These are phyloP conservation scores for Eutrema yunnanense DNA, from an alignment of 345 rosid species.

Conservation along the genomic window DNA sequence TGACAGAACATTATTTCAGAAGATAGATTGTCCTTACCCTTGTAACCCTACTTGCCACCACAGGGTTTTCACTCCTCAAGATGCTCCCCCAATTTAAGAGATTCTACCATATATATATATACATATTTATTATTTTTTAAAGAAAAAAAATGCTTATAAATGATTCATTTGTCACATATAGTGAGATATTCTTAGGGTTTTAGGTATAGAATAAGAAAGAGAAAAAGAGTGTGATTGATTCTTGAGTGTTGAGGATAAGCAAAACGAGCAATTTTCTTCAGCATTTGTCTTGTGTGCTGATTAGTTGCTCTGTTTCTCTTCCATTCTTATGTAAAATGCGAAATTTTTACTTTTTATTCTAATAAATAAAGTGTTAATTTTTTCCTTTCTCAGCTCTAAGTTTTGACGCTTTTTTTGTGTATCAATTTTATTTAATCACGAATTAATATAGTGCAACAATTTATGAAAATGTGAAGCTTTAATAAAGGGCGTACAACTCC, in stretches of 20 bases:
- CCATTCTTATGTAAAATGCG: conserved; percentile 11
- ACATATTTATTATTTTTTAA: conserved; percentile 13
- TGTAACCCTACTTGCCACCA: conserved; percentile 91
- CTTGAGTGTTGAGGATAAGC: conserved; percentile 36
- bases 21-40: conserved; percentile 90
- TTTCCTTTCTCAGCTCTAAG: not conserved
- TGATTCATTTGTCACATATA: conserved; percentile 25
- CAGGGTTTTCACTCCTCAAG: conserved; percentile 33
- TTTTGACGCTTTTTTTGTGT: not conserved
- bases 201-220: not conserved
- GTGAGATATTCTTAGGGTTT: conserved; percentile 2
- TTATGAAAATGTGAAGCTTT: not conserved
- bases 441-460: not conserved
- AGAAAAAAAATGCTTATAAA: not conserved
- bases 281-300: conserved; percentile 43
- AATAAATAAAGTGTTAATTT: conserved; percentile 14
- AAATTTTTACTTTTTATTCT: conserved; percentile 14
- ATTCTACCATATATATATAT: not conserved
- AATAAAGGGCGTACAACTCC: not conserved
- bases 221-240: conserved; percentile 27
- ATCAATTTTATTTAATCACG: not conserved
- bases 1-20: conserved; percentile 55
- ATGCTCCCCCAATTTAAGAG: conserved; percentile 34
- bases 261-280: conserved; percentile 23
- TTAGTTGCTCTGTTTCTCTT: conserved; percentile 26